Base-by-base conservation (phyloP, 441 rosid species). In the Breynia disticha region DNA sequence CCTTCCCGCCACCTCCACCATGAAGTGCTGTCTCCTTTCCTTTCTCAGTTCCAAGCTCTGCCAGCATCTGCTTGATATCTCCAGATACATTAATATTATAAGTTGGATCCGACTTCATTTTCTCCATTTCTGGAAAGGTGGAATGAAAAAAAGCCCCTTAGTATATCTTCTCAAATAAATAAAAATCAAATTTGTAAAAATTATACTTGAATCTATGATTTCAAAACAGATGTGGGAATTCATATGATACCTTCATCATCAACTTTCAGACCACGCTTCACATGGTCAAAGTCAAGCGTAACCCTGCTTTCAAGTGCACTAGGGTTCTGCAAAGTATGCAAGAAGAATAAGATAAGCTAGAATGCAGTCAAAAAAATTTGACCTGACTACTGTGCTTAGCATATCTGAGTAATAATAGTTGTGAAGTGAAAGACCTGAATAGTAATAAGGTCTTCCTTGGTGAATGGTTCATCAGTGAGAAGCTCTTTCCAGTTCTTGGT, bases 1-100 rank as follows among this genome's bases (percentile, higher is more conserved):
- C 96, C 77, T 89, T 83, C 69, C 79, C 76, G 39, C 98, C 96
- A 69, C 95, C 97, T 52, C 97, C 98, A 37, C 98, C 97, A 43
- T 76, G 90, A 61, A 82, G 72, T 62, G 95, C 97, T 68, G 87
- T 68, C 75, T 81, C 67, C 71, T 67, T 84, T 19, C 80, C 97
- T 71, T 89, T 86, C 57, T 93, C 98, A 51, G 96, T 89, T 60
- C 97, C 98, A 68, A 93, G 87, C 66, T 84, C 97, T 24, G 76
- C 70, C 47, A 93, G 76, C 97, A 89, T 86, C 52, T 83, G 81
- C 80, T 82, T 84, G 70, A 89, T 81, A 77, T 93, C n/a, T 63
- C 95, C 95, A 55, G 77, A 57, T 37, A 73, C 70, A 53, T 86
- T 86, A 49, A 89, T 89, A 74, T 86, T 84, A 69, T 77, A 80